Percentiles rank a stretch among this genome's conserved stretches.
These are phyloP conservation scores for Mycena galericulata DNA, from an alignment of 768 basidiomycete species.

Conservation along the genomic window DNA sequence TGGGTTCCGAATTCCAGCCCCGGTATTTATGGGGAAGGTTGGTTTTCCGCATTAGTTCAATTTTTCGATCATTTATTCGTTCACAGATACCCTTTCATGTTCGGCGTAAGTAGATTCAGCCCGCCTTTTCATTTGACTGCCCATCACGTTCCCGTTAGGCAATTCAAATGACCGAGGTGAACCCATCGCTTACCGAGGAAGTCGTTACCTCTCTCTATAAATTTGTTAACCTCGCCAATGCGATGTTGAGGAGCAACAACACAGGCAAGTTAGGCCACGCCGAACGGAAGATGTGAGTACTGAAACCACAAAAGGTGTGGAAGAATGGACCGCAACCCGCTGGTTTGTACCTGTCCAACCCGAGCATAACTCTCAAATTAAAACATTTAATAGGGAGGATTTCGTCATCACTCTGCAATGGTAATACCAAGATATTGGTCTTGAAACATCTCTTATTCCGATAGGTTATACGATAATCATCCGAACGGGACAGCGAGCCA, in stretches of 20 bases:
- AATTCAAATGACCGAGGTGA: constrained; percentile 65
- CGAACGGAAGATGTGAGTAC: neutral
- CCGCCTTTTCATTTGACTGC: neutral
- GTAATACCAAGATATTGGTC: constrained; percentile 38
- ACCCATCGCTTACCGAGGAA: constrained; percentile 55
- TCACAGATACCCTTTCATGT: constrained; percentile 14
- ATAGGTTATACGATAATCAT: constrained; percentile 67
- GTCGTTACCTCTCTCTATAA: constrained; percentile 66
- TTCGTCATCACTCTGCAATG: constrained; percentile 68
- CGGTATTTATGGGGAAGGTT: constrained; percentile 67
- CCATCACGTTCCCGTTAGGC: neutral
- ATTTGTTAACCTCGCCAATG: constrained; percentile 64
- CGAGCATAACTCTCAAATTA: neutral
- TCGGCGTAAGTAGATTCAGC: neutral
- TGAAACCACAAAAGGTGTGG: constrained; percentile 47
- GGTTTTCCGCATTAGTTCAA: neutral
- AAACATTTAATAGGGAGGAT: constrained; percentile 53
- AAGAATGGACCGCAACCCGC: constrained; percentile 64
- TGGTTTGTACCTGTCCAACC: constrained; percentile 40
- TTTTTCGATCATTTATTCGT: neutral
- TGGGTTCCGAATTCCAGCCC: too few species aligned
- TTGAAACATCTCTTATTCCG: neutral
- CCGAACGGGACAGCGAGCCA: constrained; percentile 57
- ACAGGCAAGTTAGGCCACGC: constrained; percentile 45
- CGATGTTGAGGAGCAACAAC: constrained; percentile 57